Percentiles rank a stretch among this genome's conserved stretches.
These are phyloP conservation scores for Cucurbita ficifolia DNA, from an alignment of 306 rosid species.

Conservation along the genomic window DNA sequence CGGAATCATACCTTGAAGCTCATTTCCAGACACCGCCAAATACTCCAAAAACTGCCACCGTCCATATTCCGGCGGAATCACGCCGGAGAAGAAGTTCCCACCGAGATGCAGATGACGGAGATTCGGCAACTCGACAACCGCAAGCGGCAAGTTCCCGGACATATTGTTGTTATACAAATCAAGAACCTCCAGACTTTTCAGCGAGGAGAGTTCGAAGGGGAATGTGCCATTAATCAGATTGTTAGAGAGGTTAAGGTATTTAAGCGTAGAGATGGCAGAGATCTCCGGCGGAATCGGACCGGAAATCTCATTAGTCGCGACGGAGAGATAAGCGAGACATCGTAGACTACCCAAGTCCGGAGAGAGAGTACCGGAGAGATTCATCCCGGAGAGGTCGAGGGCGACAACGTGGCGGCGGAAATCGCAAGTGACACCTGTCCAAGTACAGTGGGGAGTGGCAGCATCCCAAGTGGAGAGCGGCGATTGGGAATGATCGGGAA, in stretches of 20 bases:
- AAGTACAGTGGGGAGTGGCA: slow-evolving; percentile 41
- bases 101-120: slow-evolving; percentile 93
- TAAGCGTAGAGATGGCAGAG: slow-evolving; percentile 37
- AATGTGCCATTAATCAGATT: slow-evolving; percentile 60
- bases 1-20: slow-evolving; percentile 50
- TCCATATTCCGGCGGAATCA: slow-evolving; percentile 72
- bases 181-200: slow-evolving; percentile 42
- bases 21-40: slow-evolving; percentile 80
- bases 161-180: slow-evolving; percentile 82
- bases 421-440: slow-evolving; percentile 62
- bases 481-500: slow-evolving; percentile 36
- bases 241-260: slow-evolving; percentile 64
- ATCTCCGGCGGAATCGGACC: slow-evolving; percentile 53
- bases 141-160: slow-evolving; percentile 57
- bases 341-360: slow-evolving; percentile 35
- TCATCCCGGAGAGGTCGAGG: slow-evolving; percentile 44
- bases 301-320: slow-evolving; percentile 36
- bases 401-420: slow-evolving; percentile 43
- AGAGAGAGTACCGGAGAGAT: slow-evolving; percentile 50
- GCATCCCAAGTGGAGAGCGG: slow-evolving; percentile 54
- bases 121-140: slow-evolving; percentile 30
- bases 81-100: slow-evolving; percentile 69
- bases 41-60: slow-evolving; percentile 41
- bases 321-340: slow-evolving; percentile 41
- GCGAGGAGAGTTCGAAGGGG: slow-evolving; percentile 36